Base-by-base conservation (phyloP, 2,329 filamentous ascomycete genomes). In the Chaetomiaceae sp. region DNA sequence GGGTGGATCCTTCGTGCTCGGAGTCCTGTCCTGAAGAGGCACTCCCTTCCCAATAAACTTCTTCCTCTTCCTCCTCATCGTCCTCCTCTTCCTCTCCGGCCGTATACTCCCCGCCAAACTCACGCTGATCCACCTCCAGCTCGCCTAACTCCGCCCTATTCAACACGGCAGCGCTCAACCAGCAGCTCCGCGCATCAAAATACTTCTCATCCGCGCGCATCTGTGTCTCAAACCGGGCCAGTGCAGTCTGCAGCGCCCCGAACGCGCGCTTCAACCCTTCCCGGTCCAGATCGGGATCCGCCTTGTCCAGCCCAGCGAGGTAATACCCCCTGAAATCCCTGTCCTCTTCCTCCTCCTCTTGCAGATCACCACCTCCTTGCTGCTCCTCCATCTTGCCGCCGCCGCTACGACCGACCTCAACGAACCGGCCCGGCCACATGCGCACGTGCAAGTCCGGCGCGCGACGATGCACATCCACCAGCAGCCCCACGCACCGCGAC, bases 341-440 rank as follows among this genome's bases (percentile, higher is more conserved):
- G 3, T 49, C 46, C 7, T 36, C 49, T 5, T 58, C 54, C 3
- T 45, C 40, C 14, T 65, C 64, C 6, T 56, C 59, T 0, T 65
- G 58, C 3, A n/a, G n/a, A n/a, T 53, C 53, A 4, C 55, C 52
- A 4, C 47, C 49, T 6, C 51, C 51, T 2, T 52, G 40, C 24
- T n/a, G 18, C 6, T 40, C 38, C 2, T 14, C 14, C 11, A 33
- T n/a, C 12, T 26, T 12, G 29, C 14, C 10, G 11, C 14, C 27
- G 10, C 14, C 6, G 24, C 6, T 27, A 27, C 14, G 4, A 29
- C 4, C 10, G 4, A 14, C 2, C 39, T 69, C 67, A 6, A 74
- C 68, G 49, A 84, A 84, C 9, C 78, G 70, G 6, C 71, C 73
- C 2, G 81, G 81, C 81, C 81, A 85, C 18, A 84, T 77, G 17